Conservation (phyloP, 1,284 basidiomycete genomes). For the Xerocomus tenax region DNA sequence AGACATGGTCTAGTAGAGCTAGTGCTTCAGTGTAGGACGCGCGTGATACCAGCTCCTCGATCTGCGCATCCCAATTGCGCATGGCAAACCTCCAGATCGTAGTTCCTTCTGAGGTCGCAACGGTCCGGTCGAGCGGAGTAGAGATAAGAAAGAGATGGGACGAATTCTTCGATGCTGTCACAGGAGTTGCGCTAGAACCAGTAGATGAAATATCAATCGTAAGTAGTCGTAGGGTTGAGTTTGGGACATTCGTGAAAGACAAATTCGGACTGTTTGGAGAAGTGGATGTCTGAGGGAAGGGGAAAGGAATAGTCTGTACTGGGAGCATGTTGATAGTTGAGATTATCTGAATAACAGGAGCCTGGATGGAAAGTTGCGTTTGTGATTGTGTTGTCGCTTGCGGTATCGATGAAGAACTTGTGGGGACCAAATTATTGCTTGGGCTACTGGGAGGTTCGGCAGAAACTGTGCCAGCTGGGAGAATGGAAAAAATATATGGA, state of each 20-base stretch:
- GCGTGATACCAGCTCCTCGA: conserved; percentile 73
- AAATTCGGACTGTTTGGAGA: conserved; percentile 22
- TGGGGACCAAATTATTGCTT: conserved; percentile 22
- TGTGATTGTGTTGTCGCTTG: conserved; percentile 20
- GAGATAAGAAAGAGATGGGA: conserved; percentile 62
- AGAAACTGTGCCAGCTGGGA: conserved; percentile 54
- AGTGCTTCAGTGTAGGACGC: conserved; percentile 78
- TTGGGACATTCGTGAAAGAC: conserved; percentile 16
- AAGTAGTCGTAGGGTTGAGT: conserved; percentile 48
- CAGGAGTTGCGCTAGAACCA: conserved; percentile 34
- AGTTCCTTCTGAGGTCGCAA: conserved; percentile 58
- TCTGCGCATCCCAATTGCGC: conserved; percentile 69
- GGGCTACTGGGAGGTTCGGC: conserved; percentile 15
- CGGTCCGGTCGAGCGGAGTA: conserved; percentile 63
- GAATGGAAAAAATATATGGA: conserved; percentile 77
- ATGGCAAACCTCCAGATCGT: conserved; percentile 72
- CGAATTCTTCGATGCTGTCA: conserved; percentile 1
- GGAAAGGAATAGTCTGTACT: conserved; percentile 61
- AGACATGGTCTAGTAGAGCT: conserved; percentile 56
- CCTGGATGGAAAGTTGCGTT: conserved; percentile 34
- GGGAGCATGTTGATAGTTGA: conserved; percentile 64
- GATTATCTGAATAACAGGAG: conserved; percentile 67
- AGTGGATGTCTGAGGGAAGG: conserved; percentile 37
- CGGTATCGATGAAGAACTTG: conserved; percentile 19
- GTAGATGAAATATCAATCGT: conserved; percentile 38